Evolutionary conservation across 331 rosid genomes (phyloP).

Genomic region (Malus hybrid): DNA sequence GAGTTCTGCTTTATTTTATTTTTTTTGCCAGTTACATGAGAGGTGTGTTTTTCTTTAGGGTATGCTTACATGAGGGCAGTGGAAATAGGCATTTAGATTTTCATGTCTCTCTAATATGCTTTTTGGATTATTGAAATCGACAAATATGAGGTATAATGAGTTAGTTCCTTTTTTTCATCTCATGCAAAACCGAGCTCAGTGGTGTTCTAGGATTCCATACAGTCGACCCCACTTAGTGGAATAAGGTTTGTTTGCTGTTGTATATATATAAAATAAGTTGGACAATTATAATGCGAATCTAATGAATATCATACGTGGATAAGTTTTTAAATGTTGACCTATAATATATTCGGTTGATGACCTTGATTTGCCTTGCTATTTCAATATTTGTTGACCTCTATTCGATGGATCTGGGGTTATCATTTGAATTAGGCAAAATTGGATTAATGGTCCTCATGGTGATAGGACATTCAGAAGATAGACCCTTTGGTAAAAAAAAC

Average conservation of each 20-base stretch:
- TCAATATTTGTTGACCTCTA: neutral
- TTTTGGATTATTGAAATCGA: neutral
- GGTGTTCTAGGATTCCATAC: neutral
- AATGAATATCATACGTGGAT: no score
- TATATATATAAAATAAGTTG: neutral
- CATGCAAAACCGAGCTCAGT: no score
- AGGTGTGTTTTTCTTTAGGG: neutral
- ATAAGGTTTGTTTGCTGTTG: neutral
- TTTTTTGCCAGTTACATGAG: neutral
- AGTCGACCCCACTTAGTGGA: neutral
- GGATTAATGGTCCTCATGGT: no score
- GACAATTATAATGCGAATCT: no score
- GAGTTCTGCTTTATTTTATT: neutral
- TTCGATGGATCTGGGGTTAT: neutral
- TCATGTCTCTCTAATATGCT: neutral
- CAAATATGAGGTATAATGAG: no score
- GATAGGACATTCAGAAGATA: no score
- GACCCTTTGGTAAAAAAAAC: no score
- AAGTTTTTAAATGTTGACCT: no score
- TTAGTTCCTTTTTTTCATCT: no score
- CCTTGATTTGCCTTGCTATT: neutral
- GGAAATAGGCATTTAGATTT: neutral
- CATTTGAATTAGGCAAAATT: neutral
- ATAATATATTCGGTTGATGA: no score
- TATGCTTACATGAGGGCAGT: no score